These are phyloP conservation scores for Dictyostelium capitatum DNA, from an alignment of 78 protist genomes.

Conservation along the genomic window DNA sequence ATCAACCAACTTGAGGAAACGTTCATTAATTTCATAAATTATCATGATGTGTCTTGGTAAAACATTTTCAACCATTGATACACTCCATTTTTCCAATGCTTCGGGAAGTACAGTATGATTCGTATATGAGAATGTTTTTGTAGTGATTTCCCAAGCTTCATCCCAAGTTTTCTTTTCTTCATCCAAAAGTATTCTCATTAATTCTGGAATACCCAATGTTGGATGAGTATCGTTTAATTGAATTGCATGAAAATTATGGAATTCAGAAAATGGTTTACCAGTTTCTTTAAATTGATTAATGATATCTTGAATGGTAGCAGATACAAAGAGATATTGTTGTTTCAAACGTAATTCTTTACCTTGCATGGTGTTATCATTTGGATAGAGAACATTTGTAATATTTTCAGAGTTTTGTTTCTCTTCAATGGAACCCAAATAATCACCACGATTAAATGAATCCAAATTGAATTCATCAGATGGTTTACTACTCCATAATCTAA, in stretches of 20 bases:
- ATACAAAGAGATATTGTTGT: constrained; percentile 96
- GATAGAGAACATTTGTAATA: constrained; percentile 97
- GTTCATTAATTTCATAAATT: constrained; percentile 95
- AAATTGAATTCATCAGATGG: constrained; percentile 93
- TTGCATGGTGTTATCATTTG: constrained; percentile 94
- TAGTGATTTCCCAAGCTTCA: constrained; percentile 91
- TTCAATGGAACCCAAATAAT: constrained; percentile 91
- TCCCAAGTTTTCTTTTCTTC: constrained; percentile 88
- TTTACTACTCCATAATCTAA: constrained; percentile 95
- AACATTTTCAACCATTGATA: constrained; percentile 86
- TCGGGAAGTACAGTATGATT: constrained; percentile 98
- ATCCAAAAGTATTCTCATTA: constrained; percentile 95
- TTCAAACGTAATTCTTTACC: constrained; percentile 97
- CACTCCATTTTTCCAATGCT: constrained; percentile 97
- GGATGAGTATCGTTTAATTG: constrained; percentile 99
- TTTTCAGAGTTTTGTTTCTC: constrained; percentile 87
- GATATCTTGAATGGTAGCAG: constrained; percentile 96
- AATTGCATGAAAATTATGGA: constrained; percentile 81
- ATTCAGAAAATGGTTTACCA: constrained; percentile 40
- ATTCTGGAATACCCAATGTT: constrained; percentile 92
- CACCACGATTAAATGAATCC: constrained; percentile 91
- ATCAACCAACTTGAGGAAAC: constrained; percentile 83
- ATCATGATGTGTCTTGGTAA: constrained; percentile 96
- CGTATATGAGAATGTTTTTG: constrained; percentile 92
- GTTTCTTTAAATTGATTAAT: constrained; percentile 87